Conservation (phyloP, 805 yeast genomes). For the Wickerhamomyces rabaulensis region DNA sequence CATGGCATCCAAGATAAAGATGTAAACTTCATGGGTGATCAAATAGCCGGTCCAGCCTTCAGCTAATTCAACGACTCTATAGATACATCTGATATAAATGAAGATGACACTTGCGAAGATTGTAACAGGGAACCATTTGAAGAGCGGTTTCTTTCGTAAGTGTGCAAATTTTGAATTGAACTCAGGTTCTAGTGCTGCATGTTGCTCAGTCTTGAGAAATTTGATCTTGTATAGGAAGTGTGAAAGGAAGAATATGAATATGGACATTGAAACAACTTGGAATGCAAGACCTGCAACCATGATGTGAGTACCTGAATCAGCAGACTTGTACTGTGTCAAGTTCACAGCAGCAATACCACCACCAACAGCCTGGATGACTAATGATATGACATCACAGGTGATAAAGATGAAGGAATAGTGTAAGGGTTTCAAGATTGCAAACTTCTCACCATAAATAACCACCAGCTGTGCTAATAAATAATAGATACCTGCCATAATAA, state of each 20-base stretch:
- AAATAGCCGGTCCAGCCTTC: slow-evolving; percentile 70
- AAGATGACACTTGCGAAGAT: slow-evolving; percentile 44
- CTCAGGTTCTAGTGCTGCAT: slow-evolving; percentile 23
- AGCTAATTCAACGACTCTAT: slow-evolving; percentile 66
- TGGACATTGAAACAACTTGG: slow-evolving; percentile 66
- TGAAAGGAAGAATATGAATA: slow-evolving; percentile 48
- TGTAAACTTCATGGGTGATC: slow-evolving; percentile 54
- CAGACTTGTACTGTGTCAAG: slow-evolving; percentile 24
- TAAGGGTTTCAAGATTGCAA: slow-evolving; percentile 50
- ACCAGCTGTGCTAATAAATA: slow-evolving; percentile 62
- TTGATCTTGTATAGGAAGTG: slow-evolving; percentile 40
- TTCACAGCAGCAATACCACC: slow-evolving; percentile 45
- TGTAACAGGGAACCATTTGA: slow-evolving; percentile 39
- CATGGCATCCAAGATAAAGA: slow-evolving; percentile 56
- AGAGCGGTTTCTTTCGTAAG: slow-evolving; percentile 31
- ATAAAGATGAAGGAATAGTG: slow-evolving; percentile 61
- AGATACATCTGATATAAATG: slow-evolving; percentile 63
- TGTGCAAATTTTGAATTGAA: slow-evolving; percentile 32
- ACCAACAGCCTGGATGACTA: slow-evolving; percentile 67
- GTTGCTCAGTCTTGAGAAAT: slow-evolving; percentile 20
- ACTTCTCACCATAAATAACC: slow-evolving; percentile 53
- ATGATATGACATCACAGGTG: slow-evolving; percentile 57
- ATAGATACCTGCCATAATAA: slow-evolving; percentile 80
- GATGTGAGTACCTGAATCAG: slow-evolving; percentile 49
- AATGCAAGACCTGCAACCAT: slow-evolving; percentile 77